Evolutionary conservation across 2,329 filamentous ascomycete genomes (phyloP).

Genomic region (Epichloe typhina): DNA sequence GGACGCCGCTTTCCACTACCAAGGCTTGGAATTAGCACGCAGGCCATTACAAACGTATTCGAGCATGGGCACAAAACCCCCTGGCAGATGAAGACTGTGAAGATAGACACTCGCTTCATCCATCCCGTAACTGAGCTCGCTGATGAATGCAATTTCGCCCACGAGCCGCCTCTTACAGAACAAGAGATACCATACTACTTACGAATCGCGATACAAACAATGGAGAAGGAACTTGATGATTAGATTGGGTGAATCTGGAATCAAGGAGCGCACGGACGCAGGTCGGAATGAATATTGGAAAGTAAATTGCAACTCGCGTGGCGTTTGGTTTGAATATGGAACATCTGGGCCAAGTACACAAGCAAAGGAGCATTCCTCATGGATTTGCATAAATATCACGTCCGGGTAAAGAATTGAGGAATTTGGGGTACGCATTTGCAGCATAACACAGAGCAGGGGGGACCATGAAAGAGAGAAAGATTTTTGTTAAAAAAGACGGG

Average conservation of each 20-base stretch:
- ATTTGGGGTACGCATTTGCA: background rate
- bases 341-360: background rate
- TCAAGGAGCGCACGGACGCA: background rate
- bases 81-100: constrained; percentile 16
- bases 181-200: constrained; percentile 7
- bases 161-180: background rate
- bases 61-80: constrained; percentile 13
- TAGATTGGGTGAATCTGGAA: background rate
- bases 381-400: background rate
- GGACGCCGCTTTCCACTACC: constrained; percentile 21
- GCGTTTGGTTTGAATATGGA: background rate
- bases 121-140: background rate
- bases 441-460: background rate
- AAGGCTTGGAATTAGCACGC: constrained; percentile 12
- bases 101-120: constrained; percentile 11
- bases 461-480: background rate
- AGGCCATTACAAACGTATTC: constrained; percentile 2
- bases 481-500: background rate
- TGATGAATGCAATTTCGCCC: background rate
- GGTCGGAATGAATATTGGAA: background rate
- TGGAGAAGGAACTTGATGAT: constrained; percentile 6
- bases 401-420: too few relatives aligned
- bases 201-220: constrained; percentile 1
- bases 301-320: background rate
- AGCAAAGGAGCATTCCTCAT: background rate